Conservation (phyloP, 1,284 basidiomycete genomes). For the Flammula alnicola region DNA sequence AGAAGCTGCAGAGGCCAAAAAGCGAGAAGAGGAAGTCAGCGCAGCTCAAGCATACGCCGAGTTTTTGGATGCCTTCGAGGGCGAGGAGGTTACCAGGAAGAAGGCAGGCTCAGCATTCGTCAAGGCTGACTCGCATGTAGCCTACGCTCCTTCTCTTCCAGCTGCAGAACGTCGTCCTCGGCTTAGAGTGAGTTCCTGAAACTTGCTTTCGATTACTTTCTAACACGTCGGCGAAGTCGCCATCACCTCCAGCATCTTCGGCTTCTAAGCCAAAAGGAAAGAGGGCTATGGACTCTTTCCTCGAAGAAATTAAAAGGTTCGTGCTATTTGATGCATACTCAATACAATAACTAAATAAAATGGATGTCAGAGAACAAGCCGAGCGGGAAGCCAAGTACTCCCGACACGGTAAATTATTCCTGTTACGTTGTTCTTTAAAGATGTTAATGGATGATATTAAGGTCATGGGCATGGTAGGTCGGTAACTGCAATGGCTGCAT, state of each 20-base stretch:
- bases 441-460: conserved; percentile 21
- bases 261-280: conserved; percentile 82
- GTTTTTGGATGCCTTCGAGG: conserved; percentile 86
- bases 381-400: conserved; percentile 84
- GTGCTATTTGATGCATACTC: background rate
- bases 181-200: conserved; percentile 29
- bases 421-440: background rate
- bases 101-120: conserved; percentile 74
- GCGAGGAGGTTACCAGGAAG: conserved; percentile 59
- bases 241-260: conserved; percentile 52
- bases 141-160: conserved; percentile 48
- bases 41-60: conserved; percentile 83
- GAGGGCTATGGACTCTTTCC: conserved; percentile 90
- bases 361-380: conserved; percentile 80
- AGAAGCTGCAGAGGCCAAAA: conserved; percentile 88
- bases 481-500: conserved; percentile 88
- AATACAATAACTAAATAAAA: conserved; percentile 7
- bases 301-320: conserved; percentile 93
- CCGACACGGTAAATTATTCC: conserved; percentile 60
- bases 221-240: conserved; percentile 39
- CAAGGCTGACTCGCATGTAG: conserved; percentile 59
- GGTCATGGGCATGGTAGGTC: conserved; percentile 64
- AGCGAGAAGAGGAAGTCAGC: conserved; percentile 80
- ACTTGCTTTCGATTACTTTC: conserved; percentile 14
- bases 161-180: conserved; percentile 25